Evolutionary conservation across 306 rosid species (phyloP).

Genomic region (Vigna nakashimae): DNA sequence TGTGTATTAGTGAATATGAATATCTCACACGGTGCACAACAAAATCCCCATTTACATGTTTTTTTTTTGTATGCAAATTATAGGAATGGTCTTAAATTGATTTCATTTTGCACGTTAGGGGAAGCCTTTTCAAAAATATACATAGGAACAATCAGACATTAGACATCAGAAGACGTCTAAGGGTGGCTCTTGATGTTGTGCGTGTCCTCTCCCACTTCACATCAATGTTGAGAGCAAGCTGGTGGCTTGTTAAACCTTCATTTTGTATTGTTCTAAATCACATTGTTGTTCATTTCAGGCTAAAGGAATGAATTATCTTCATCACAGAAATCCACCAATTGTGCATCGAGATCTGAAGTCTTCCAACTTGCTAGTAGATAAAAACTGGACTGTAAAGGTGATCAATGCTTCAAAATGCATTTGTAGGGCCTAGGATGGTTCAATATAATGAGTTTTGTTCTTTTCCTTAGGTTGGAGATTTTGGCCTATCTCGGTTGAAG

Average conservation of each 20-base stretch:
- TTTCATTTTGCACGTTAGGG: slow-evolving; percentile 57
- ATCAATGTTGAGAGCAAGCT: slow-evolving; percentile 5
- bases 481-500: slow-evolving; percentile 76
- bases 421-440: slow-evolving; percentile 20
- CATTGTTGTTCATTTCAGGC: slow-evolving; percentile 56
- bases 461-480: slow-evolving; percentile 76
- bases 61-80: slow-evolving; percentile 17
- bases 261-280: slow-evolving; percentile 21
- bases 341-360: slow-evolving; percentile 86
- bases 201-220: slow-evolving; percentile 44
- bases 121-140: slow-evolving; percentile 80
- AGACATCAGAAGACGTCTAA: slow-evolving; percentile 67
- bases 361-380: slow-evolving; percentile 78
- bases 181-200: slow-evolving; percentile 89
- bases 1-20: slow-evolving; percentile 13
- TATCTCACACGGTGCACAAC: slow-evolving; percentile 19
- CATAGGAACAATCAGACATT: slow-evolving; percentile 68
- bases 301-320: slow-evolving; percentile 85
- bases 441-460: slow-evolving; percentile 14
- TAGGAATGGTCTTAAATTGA: slow-evolving; percentile 21
- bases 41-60: background rate
- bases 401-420: slow-evolving; percentile 23
- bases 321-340: slow-evolving; percentile 81
- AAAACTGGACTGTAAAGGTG: slow-evolving; percentile 87
- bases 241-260: slow-evolving; percentile 25